Evolutionary conservation across 345 rosid species (phyloP).

Genomic region (Mallotus nudiflorus): DNA sequence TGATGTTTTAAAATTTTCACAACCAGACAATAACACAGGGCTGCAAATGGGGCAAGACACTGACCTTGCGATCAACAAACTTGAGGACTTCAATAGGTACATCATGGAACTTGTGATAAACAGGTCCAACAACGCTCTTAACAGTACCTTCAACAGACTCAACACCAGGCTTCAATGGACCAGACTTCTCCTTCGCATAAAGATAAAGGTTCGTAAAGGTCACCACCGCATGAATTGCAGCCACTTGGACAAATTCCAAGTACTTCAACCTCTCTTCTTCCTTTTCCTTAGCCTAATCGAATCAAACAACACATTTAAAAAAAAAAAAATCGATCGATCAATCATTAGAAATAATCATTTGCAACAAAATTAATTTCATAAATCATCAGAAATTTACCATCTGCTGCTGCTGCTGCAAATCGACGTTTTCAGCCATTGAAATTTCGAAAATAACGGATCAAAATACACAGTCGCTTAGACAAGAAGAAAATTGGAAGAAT

Average conservation of each 20-base stretch:
- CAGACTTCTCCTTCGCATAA: constrained; percentile 73
- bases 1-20: too few relatives aligned
- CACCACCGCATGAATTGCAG: constrained; percentile 52
- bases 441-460: background rate
- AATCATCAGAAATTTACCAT: constrained; percentile 14
- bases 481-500: background rate
- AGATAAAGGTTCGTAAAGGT: constrained; percentile 56
- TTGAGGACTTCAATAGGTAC: constrained; percentile 67
- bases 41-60: too few relatives aligned
- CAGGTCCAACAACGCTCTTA: constrained; percentile 75
- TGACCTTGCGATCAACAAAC: constrained; percentile 78
- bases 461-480: background rate
- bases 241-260: constrained; percentile 79
- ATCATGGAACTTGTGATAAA: constrained; percentile 62
- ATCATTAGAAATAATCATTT: too few relatives aligned
- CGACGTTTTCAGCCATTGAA: constrained; percentile 27
- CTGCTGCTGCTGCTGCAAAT: constrained; percentile 18
- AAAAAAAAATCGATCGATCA: background rate
- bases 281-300: constrained; percentile 23
- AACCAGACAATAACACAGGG: too few relatives aligned
- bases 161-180: constrained; percentile 80
- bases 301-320: background rate
- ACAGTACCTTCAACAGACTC: constrained; percentile 84
- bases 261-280: constrained; percentile 63
- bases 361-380: background rate